Base-by-base conservation (phyloP, 306 rosid genomes). In the Neltuma alba region DNA sequence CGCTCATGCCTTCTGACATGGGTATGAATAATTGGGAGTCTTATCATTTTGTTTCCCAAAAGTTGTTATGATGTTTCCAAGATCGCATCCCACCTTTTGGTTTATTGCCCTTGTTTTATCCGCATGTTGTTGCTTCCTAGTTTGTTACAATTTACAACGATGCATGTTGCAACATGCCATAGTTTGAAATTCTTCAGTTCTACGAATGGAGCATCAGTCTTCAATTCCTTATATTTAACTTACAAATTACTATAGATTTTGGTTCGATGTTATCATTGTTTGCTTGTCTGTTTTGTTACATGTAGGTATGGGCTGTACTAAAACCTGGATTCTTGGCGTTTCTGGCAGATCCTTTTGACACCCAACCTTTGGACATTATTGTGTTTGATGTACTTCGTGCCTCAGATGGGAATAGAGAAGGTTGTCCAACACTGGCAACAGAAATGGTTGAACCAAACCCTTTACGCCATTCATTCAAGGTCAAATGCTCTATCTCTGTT, bases 311-410 rank as follows among this genome's bases (percentile, higher is more conserved):
- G 99, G 98, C 98, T 38, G 93, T 96, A 73, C 77, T 96, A 55
- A 96, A 96, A 82, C 98, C 99, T 80, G 99, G 99, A 75, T 96
- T 96, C 83, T 86, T 96, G 83, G 99, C 97, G 73, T 90, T 96
- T 81, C 88, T 96, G 87, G 92, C 91, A 31, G 94, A 96, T 87
- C 98, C 97, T 77, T 88, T 89, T 83, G 94, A 89, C 87, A 81
- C 80, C 7, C 97, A 93, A 72, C 99, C 98, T n/a, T 74, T 93
- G 76, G 99, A 96, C 84, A 96, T 96, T 77, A 78, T 96, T 79
- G 99, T 93, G 70, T 96, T 96, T 82, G 98, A 96, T 76, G 96
- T 93, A 79, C 88, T 96, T 52, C 94, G 97, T 57, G 68, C 90
- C 72, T 90, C 94, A 25, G 93, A 90, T 87, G 89, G 90, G 70